phyloP scores from a whole-genome alignment of 2,329 filamentous ascomycete genomes.

The Fusarium sp. region DNA sequence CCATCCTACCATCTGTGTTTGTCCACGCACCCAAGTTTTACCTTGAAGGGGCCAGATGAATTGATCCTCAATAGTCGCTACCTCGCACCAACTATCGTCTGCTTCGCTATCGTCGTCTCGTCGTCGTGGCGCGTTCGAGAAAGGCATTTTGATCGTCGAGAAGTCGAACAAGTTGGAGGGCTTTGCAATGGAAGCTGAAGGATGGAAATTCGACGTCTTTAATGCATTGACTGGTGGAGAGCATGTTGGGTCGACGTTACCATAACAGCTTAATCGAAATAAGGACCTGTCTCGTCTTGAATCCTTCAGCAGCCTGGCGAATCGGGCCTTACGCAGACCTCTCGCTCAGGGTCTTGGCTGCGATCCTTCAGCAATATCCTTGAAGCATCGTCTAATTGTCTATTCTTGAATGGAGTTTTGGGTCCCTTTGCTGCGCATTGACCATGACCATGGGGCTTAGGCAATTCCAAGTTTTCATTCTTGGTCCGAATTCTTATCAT shows the following conservation, averaged over 20 bases:
- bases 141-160: background rate
- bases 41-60: background rate
- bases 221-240: background rate
- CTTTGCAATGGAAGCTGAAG: background rate
- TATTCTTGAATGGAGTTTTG: background rate
- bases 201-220: background rate
- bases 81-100: background rate
- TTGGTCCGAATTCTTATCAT: background rate
- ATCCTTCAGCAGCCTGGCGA: background rate
- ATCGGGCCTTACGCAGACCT: background rate
- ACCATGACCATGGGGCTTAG: background rate
- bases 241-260: background rate
- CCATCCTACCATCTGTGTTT: background rate
- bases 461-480: background rate
- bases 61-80: background rate
- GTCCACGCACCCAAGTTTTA: background rate
- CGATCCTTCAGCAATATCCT: background rate
- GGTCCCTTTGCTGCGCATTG: background rate
- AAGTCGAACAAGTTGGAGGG: background rate
- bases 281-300: conserved; percentile 2
- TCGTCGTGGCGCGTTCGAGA: background rate
- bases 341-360: background rate
- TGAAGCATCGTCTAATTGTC: background rate
- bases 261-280: conserved; percentile 4
- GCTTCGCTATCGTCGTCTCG: background rate